Base-by-base conservation (phyloP, 768 basidiomycete genomes). In the Psilocybe azurescens region DNA sequence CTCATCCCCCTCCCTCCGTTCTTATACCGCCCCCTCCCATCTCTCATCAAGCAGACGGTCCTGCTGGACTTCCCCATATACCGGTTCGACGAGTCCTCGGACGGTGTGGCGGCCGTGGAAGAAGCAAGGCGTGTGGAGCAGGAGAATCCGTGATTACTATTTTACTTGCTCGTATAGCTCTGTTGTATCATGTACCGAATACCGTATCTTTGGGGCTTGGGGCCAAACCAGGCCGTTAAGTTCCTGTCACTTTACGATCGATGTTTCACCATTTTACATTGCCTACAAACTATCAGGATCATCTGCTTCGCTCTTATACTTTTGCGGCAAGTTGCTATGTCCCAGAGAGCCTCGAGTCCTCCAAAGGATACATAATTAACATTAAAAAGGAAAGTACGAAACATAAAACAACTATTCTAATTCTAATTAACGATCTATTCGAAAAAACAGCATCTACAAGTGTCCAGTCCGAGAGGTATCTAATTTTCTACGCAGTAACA, bases 21-120 rank as follows among this genome's bases (percentile, higher is more conserved):
- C 0, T 5, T 90, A 1, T 90, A 90, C 67, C 72, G 72, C 18
- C 78, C 72, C 3, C 63, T 90, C 4, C 89, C 89, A 2, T 58
- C 54, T 0, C 71, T 79, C 56, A 13, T 89, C 56, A 90, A 90
- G 74, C 70, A 72, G 62, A 84, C 83, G 1, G 6, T 90, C 9
- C 68, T 90, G 59, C 66, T 90, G 30, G 89, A 91, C 65, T 84
- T 87, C 56, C 82, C 86, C 7, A 79, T 89, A 65, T 91, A 84
- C 71, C 74, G 75, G 44, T 89, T 89, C 69, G 74, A 86, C 61
- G 86, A 85, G 65, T 70, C 72, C 11, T 81, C 69, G 63, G 85
- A 87, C 65, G 83, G 84, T 7, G 69, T 72, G 39, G 67, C 68
- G 30, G 84, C 81, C 5, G 56, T 83, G 11, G 77, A 82, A 58